Conservation (phyloP, 148 eudicot species). For the Vaccinium myrtillus region DNA sequence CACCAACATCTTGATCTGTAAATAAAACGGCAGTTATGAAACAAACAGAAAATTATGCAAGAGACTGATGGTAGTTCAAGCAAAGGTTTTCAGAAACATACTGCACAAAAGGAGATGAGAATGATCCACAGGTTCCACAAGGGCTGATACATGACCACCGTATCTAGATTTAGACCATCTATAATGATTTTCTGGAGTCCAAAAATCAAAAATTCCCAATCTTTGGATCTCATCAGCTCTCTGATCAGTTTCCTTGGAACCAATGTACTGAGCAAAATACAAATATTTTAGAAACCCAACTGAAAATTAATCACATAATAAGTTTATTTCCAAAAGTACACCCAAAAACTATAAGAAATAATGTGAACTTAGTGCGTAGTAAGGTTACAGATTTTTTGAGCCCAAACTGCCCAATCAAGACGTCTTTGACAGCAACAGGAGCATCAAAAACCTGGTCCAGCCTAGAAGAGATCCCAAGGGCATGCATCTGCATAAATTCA, state of each 20-base stretch:
- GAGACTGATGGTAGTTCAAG: background rate
- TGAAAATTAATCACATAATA: background rate
- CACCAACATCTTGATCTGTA: slow-evolving; percentile 71
- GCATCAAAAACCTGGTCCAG: slow-evolving; percentile 98
- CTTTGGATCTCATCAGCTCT: slow-evolving; percentile 67
- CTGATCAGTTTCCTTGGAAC: slow-evolving; percentile 69
- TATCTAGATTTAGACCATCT: slow-evolving; percentile 81
- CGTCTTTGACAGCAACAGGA: slow-evolving; percentile 82
- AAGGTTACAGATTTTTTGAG: slow-evolving; percentile 70
- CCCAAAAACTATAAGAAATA: background rate
- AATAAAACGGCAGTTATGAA: slow-evolving; percentile 8
- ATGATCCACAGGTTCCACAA: slow-evolving; percentile 55
- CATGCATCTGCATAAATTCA: slow-evolving; percentile 54
- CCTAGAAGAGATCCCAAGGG: slow-evolving; percentile 71
- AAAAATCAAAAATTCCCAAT: slow-evolving; percentile 65
- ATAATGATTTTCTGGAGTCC: slow-evolving; percentile 96
- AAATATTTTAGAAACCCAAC: slow-evolving; percentile 8
- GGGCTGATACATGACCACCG: slow-evolving; percentile 78
- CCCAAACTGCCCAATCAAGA: slow-evolving; percentile 62
- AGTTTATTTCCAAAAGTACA: slow-evolving; percentile 13
- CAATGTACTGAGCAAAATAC: slow-evolving; percentile 59
- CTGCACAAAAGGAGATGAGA: slow-evolving; percentile 65
- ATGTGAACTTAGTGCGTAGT: background rate
- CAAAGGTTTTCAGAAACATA: slow-evolving; percentile 34
- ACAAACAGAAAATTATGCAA: background rate